phyloP scores from a whole-genome alignment of 2,329 filamentous ascomycete species.

The Fusarium sp. region DNA sequence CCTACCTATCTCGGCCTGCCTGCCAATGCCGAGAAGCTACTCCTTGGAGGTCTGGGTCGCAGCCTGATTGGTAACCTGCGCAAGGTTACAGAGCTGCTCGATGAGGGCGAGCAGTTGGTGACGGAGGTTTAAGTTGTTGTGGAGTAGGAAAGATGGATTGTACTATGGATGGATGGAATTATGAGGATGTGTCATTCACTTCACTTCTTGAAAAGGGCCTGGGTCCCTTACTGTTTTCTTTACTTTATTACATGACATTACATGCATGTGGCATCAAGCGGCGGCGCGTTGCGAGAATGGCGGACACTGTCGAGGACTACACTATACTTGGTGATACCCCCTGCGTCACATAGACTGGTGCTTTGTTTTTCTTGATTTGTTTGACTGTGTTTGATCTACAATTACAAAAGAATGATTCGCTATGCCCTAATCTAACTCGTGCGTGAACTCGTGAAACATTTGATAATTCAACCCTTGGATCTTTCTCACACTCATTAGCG shows the following conservation, averaged over 20 bases:
- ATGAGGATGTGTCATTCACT: neutral
- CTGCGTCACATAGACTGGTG: constrained; percentile 27
- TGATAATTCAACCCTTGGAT: neutral
- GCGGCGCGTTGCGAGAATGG: constrained; percentile 14
- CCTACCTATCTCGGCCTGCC: constrained; percentile 95
- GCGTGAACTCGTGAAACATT: neutral
- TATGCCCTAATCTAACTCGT: neutral
- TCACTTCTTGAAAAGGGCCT: constrained; percentile 9
- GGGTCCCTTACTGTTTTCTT: constrained; percentile 4
- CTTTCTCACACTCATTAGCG: neutral
- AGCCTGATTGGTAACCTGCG: constrained; percentile 87
- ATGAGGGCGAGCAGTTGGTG: constrained; percentile 94
- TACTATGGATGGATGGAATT: neutral
- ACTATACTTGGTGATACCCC: constrained; percentile 39
- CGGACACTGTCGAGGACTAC: constrained; percentile 12
- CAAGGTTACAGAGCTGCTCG: constrained; percentile 86
- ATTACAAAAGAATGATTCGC: constrained; percentile 4
- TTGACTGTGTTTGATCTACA: constrained; percentile 5
- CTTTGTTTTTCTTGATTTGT: constrained; percentile 12
- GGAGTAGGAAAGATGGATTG: neutral
- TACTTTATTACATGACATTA: constrained; percentile 16
- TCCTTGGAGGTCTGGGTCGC: constrained; percentile 88
- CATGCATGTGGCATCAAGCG: constrained; percentile 23
- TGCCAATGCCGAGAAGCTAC: constrained; percentile 94
- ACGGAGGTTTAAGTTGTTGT: constrained; percentile 62